Conservation (phyloP, 2,329 filamentous ascomycete genomes). For the Gnomoniopsis smithogilvyi region DNA sequence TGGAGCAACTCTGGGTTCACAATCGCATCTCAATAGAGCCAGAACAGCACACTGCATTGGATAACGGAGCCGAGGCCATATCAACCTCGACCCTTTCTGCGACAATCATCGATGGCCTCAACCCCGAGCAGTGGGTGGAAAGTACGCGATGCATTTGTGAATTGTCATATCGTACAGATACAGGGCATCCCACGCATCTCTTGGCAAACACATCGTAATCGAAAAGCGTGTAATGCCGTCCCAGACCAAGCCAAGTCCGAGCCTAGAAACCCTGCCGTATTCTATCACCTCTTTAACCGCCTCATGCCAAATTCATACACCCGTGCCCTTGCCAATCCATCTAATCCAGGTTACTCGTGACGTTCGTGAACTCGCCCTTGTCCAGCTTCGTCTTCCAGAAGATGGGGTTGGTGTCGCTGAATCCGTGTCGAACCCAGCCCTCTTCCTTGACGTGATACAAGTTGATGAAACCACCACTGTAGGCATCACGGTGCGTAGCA, state of each 20-base stretch:
- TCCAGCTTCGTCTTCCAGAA: conserved; percentile 99
- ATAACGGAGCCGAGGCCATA: too few species aligned
- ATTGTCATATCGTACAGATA: conserved; percentile 21
- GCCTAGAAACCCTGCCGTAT: background rate
- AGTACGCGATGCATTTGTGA: background rate
- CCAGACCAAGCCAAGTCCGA: background rate
- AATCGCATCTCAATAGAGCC: background rate
- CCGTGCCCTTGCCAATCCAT: background rate
- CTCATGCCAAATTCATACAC: conserved; percentile 1
- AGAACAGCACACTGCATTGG: background rate
- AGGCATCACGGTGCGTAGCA: conserved; percentile 96
- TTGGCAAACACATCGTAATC: background rate
- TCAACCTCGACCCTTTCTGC: background rate
- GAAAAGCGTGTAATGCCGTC: background rate
- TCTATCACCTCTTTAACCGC: background rate
- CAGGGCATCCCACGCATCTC: conserved; percentile 12
- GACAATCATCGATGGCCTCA: background rate
- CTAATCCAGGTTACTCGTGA: conserved; percentile 72
- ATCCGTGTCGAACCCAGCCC: conserved; percentile 98
- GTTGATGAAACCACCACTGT: conserved; percentile 98
- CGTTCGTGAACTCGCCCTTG: conserved; percentile 97
- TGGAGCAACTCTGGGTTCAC: background rate
- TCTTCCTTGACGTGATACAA: conserved; percentile 98
- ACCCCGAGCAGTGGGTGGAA: background rate
- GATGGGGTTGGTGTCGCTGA: conserved; percentile 96